phyloP scores from a whole-genome alignment of 805 yeast species.

The Nakazawaea populi region DNA sequence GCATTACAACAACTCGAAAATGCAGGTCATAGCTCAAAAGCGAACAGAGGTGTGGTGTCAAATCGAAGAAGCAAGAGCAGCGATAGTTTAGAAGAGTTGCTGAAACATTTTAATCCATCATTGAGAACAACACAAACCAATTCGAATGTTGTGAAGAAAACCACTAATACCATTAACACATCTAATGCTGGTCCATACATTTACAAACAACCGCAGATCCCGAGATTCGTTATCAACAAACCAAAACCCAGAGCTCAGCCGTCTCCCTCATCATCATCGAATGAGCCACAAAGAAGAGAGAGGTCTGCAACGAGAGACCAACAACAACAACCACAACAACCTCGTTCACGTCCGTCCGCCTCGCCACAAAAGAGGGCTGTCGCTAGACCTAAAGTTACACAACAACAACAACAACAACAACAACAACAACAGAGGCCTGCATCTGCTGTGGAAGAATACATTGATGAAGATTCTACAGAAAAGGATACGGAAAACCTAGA shows the following conservation, averaged over 20 bases:
- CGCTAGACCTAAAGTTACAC: background rate
- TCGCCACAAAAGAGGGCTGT: slow-evolving; percentile 1
- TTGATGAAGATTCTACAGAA: slow-evolving; percentile 16
- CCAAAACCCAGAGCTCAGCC: slow-evolving; percentile 3
- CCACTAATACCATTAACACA: background rate
- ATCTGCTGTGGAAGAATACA: slow-evolving; percentile 5
- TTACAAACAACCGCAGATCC: slow-evolving; percentile 12
- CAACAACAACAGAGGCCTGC: background rate
- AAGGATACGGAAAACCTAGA: slow-evolving; percentile 25
- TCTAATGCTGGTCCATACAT: slow-evolving; percentile 6
- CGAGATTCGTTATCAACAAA: slow-evolving; percentile 7
- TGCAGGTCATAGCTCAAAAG: slow-evolving; percentile 17
- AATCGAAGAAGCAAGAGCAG: background rate
- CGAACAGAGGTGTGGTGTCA: slow-evolving; percentile 10
- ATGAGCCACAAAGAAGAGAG: slow-evolving; percentile 2
- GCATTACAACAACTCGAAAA: slow-evolving; percentile 21
- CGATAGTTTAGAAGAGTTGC: slow-evolving; percentile 1
- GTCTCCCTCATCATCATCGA: background rate
- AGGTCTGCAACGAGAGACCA: slow-evolving; percentile 4
- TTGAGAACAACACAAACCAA: slow-evolving; percentile 4
- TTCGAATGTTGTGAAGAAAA: slow-evolving; percentile 3
- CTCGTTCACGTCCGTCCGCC: slow-evolving; percentile 1
- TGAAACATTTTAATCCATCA: background rate
- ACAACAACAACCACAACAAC: background rate
- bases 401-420: background rate